Evolutionary conservation across 1,284 basidiomycete species (phyloP), one percentile per base, ranked within the genome.

Genomic region (Melampsora americana): DNA sequence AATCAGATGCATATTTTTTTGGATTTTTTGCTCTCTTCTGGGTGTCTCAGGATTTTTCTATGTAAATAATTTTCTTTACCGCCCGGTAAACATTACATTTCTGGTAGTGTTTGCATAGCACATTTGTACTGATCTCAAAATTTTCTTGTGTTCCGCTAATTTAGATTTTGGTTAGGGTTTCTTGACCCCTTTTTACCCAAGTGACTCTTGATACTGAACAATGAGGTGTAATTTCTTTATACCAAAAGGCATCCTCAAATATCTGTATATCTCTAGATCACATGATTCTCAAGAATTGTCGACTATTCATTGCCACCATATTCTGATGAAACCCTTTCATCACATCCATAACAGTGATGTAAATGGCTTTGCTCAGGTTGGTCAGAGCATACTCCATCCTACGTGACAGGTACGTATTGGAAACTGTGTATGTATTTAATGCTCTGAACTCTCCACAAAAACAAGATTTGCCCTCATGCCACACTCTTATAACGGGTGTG

Each of bases 321-420:
- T 26, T 69, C 32, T 69, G 67, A n/a, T 69, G 67, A n/a, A 69
- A 69, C 1, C 67, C 67, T 59, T 69, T 69, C 14, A 69, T 20
- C 23, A 35, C 60, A 62, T 62, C 60, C 60, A 62, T 62, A 2
- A 26, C 2, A 4, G 60, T 62, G n/a, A 62, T 62, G 18, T 28
- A 28, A 14, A 32, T 59, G 32, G 68, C 50, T 53, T 42, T 61
- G 0, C 18, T 0, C 1, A 69, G 26, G 11, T 69, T 56, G 35
- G 26, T 32, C 0, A 60, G 3, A 6, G 53, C 35, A 3, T 69
- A 4, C 30, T 60, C n/a, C 0, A 11, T 68, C 26, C 44, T 50
- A 9, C 9, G 66, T 7, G 50, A 1, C 1, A 42, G 44, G 66
- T 46, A 32, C 48, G 26, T 23, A 7, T 67, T 5, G 48, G 39